Conservation (phyloP, 2,329 filamentous ascomycete genomes). For the Alternaria rosae region DNA sequence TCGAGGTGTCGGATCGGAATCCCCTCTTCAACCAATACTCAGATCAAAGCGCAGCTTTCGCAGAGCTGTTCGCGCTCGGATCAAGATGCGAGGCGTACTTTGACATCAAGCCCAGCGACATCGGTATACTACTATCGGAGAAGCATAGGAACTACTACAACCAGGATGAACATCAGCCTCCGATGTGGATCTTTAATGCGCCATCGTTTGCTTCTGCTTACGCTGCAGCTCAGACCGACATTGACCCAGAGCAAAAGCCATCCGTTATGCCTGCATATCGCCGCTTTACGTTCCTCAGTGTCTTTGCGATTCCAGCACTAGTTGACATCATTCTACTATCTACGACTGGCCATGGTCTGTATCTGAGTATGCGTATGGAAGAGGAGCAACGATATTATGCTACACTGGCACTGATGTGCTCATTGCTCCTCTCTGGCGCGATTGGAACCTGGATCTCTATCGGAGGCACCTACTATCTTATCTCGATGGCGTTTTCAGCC, state of each 20-base stretch:
- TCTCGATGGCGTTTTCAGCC: constrained; percentile 63
- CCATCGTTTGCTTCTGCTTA: constrained; percentile 60
- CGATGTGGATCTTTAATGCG: constrained; percentile 59
- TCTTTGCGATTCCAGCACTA: constrained; percentile 69
- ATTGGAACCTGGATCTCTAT: constrained; percentile 70
- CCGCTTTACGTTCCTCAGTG: constrained; percentile 65
- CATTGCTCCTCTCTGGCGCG: constrained; percentile 65
- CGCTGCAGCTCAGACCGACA: constrained; percentile 61
- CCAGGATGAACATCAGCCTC: constrained; percentile 54
- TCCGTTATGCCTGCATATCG: constrained; percentile 57
- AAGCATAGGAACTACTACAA: constrained; percentile 54
- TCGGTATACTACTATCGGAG: constrained; percentile 45
- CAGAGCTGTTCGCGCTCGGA: constrained; percentile 69
- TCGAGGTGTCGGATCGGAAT: constrained; percentile 68
- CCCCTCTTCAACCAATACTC: constrained; percentile 67
- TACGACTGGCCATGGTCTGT: constrained; percentile 66
- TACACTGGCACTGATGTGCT: constrained; percentile 65
- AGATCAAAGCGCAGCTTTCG: constrained; percentile 70
- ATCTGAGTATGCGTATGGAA: constrained; percentile 66
- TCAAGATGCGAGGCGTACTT: constrained; percentile 70
- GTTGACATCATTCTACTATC: constrained; percentile 66
- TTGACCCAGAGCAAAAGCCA: constrained; percentile 57
- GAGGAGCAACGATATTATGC: constrained; percentile 59
- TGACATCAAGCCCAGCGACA: constrained; percentile 56
- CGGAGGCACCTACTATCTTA: constrained; percentile 68